Conservation (phyloP, 169 alveolate genomes). For the Cryptosporidium sp. region DNA sequence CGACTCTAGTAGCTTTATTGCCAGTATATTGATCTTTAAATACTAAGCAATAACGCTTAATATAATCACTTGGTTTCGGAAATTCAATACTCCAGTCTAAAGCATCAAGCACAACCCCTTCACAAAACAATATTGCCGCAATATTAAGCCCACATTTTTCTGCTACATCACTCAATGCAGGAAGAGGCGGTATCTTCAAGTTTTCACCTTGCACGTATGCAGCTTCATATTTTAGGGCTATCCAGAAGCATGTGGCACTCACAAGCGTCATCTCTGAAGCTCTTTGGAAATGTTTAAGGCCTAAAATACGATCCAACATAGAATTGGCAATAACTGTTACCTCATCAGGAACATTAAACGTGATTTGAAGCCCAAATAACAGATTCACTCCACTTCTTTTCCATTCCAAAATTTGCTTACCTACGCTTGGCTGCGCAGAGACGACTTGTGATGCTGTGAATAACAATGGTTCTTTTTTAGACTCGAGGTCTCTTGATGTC, state of each 20-base stretch:
- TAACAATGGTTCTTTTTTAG: slow-evolving; percentile 41
- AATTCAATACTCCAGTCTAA: slow-evolving; percentile 73
- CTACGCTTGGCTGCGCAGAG: slow-evolving; percentile 74
- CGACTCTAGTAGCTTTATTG: slow-evolving; percentile 65
- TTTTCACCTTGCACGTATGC: slow-evolving; percentile 76
- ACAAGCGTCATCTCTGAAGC: slow-evolving; percentile 76
- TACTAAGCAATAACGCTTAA: slow-evolving; percentile 68
- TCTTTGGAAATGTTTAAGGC: slow-evolving; percentile 69
- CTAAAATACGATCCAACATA: slow-evolving; percentile 75
- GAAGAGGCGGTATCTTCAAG: slow-evolving; percentile 63
- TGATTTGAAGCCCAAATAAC: slow-evolving; percentile 62
- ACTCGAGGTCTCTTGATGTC: slow-evolving; percentile 65
- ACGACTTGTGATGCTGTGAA: slow-evolving; percentile 75
- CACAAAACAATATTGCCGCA: slow-evolving; percentile 70
- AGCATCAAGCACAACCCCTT: slow-evolving; percentile 70
- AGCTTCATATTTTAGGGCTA: slow-evolving; percentile 67
- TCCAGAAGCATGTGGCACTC: slow-evolving; percentile 75
- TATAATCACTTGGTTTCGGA: slow-evolving; percentile 75
- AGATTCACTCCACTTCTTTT: slow-evolving; percentile 70
- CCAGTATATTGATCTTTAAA: slow-evolving; percentile 73
- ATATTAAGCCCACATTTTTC: slow-evolving; percentile 74
- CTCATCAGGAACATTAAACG: slow-evolving; percentile 72
- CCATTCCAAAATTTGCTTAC: slow-evolving; percentile 72
- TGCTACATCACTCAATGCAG: slow-evolving; percentile 73
- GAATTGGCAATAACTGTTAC: slow-evolving; percentile 73